Percentiles rank a stretch among this genome's conserved stretches.
phyloP scores from a whole-genome alignment of 1,284 basidiomycete genomes.

The Pseudozyma sp. region DNA sequence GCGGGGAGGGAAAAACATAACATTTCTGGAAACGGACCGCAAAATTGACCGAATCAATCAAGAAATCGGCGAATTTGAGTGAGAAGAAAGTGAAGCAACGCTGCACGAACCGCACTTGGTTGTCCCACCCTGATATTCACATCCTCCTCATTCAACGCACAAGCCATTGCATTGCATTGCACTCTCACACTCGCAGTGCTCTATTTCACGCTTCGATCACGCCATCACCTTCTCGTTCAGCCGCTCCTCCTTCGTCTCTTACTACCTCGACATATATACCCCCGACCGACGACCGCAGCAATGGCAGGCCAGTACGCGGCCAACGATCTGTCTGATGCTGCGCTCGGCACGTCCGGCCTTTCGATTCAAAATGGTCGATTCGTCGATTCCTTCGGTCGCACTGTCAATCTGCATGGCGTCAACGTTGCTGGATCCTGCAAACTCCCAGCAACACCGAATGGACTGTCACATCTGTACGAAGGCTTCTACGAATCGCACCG shows the following conservation, averaged over 20 bases:
- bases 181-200: too few relatives aligned
- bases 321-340: constrained; percentile 47
- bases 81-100: not conserved
- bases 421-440: constrained; percentile 69
- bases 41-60: not conserved
- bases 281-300: not conserved
- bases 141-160: not conserved
- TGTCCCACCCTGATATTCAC: constrained; percentile 1
- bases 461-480: constrained; percentile 46
- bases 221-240: too few relatives aligned
- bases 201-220: not conserved
- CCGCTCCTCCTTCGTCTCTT: not conserved
- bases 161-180: not conserved
- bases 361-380: constrained; percentile 54
- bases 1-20: not conserved
- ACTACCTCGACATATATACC: not conserved
- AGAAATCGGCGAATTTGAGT: constrained; percentile 11
- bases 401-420: constrained; percentile 68
- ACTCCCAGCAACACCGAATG: constrained; percentile 53
- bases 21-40: not conserved
- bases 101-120: not conserved
- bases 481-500: constrained; percentile 64
- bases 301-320: constrained; percentile 44
- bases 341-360: constrained; percentile 44
- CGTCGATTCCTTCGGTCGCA: constrained; percentile 62